Evolutionary conservation across 2,329 filamentous ascomycete genomes (phyloP), one percentile per base, ranked within the genome.

Genomic region (Dothistroma pini): DNA sequence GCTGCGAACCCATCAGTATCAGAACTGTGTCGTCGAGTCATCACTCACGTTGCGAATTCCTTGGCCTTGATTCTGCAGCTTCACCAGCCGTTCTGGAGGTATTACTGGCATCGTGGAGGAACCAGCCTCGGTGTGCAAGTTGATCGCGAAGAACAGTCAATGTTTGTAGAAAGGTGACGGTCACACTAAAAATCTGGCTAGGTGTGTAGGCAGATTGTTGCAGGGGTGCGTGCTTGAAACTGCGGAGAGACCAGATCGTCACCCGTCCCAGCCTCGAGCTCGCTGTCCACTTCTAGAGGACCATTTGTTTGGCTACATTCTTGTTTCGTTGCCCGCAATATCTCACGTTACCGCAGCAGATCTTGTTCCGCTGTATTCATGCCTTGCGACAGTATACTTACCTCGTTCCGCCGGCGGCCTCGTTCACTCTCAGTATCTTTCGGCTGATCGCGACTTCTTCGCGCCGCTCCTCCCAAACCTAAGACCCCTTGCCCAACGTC

Each of bases 11-110:
- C 34, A 47, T 56, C 47, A 57, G 60, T 53, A 25, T 53, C 41
- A 38, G 29, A 25, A 31, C 21, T 44, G 57, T 29, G 49, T n/a
- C 50, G 11, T 47, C 38, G 48, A 54, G 22, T 60, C 32, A 38
- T 29, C 70, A 75, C 85, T 76, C 82, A 96, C 92, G 84, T 99
- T 99, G 81, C 95, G 86, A 74, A 99, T 89, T 77, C 93, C 90
- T 67, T 93, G 86, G 69, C 92, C 86, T 75, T 93, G 89, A 75
- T 87, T 86, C 81, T 99, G 95, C 69, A 99, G 86, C 77, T 87
- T 86, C 69, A 95, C 89, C 73, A 99, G 86, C 82, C 96, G 93
- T 69, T 97, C 91, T 66, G 93, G 87, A 66, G 86, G 89, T 68
- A 99, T 91, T 68, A 97, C 88, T 67, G 95, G 93, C 95, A 99